Evolutionary conservation across 202 grass and related monocot genomes (phyloP).

Genomic region (Carex sylvatica): DNA sequence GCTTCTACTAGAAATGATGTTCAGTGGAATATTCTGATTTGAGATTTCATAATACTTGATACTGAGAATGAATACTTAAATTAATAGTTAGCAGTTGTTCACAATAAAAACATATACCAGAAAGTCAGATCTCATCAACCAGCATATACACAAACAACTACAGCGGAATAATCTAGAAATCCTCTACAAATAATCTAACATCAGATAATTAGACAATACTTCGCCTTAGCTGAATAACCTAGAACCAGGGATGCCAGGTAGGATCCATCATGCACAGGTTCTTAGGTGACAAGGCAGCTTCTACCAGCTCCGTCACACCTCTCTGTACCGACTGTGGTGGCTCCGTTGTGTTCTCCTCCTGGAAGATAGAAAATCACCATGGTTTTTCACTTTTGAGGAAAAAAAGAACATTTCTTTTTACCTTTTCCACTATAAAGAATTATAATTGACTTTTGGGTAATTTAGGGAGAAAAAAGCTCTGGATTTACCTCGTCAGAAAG

Average conservation of each 20-base stretch:
- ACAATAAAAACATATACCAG: background rate
- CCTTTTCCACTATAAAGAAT: background rate
- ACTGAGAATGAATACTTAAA: background rate
- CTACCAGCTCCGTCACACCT: conserved; percentile 82
- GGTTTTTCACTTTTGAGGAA: background rate
- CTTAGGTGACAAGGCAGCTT: conserved; percentile 65
- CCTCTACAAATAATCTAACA: conserved; percentile 17
- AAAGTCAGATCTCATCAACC: background rate
- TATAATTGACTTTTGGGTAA: background rate
- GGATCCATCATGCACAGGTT: conserved; percentile 99
- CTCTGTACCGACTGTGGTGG: conserved; percentile 84
- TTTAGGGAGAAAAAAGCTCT: conserved; percentile 6
- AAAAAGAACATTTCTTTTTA: background rate
- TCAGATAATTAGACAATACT: background rate
- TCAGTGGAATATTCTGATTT: too few relatives aligned
- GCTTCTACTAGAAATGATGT: too few relatives aligned
- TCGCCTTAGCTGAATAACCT: background rate
- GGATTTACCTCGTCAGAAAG: conserved; percentile 79
- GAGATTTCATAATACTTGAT: background rate
- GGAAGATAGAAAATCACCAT: conserved; percentile 11
- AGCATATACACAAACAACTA: conserved; percentile 11
- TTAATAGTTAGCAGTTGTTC: background rate
- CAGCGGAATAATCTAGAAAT: background rate
- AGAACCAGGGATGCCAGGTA: conserved; percentile 99
- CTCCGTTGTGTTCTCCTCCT: conserved; percentile 85